Evolutionary conservation across 768 basidiomycete species (phyloP), one percentile per base, ranked within the genome.

Genomic region (Dentipellis sp.): DNA sequence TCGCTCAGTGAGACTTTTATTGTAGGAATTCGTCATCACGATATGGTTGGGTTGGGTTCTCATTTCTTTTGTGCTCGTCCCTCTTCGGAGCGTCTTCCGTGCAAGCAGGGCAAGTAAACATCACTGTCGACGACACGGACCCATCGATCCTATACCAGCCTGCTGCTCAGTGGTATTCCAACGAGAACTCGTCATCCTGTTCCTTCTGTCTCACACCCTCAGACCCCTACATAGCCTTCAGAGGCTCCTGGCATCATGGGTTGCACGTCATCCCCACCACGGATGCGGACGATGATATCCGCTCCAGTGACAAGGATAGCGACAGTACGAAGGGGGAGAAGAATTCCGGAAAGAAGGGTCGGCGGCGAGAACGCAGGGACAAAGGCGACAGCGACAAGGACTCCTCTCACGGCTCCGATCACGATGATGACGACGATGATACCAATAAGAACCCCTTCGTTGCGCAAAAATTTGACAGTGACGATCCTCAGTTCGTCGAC

Each of bases 401-500:
- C 39, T 23, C 35, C 37, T 10, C 2, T 17, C 19, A 21, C 10
- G n/a, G 12, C n/a, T 23, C 37, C 17, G 29, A 35, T 36, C 17
- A 34, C 39, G 29, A 46, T 39, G 12, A 23, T 42, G 37, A 22
- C 29, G 16, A 34, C 36, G 52, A 49, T 7, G 22, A 35, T 12
- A 34, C 22, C 38, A 48, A 35, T 1, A 36, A 49, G 6, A 45
- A 36, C 21, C 53, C 58, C 2, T 49, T 63, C 36, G 23, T 35
- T 10, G 38, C 58, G 2, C 57, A 51, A 35, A 62, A 68, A 38
- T 36, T 65, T 16, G 69, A 71, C 53, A 17, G 56, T 16, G 71
- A 72, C 53, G 69, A 71, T 56, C 14, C 61, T 1, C 64, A 63
- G 6, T 66, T 68, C 54, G 60, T 59, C 12, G 71, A 72, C 57